Base-by-base conservation (phyloP, 2,329 filamentous ascomycete genomes). In the Coniochaeta sp. region DNA sequence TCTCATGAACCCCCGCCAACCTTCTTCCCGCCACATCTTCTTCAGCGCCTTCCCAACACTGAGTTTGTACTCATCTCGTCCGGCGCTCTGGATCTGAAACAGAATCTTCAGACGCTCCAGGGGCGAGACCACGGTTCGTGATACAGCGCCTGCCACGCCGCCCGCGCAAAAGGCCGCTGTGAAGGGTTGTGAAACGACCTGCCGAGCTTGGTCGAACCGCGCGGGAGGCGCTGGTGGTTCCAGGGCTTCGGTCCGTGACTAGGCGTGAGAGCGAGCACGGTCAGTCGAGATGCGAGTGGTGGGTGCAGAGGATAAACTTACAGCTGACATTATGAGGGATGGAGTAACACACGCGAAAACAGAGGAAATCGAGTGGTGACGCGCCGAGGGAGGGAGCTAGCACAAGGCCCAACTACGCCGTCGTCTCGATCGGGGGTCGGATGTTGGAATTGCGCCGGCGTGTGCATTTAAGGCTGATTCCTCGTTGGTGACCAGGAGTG, bases 21-120 rank as follows among this genome's bases (percentile, higher is more conserved):
- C 94, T 71, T 99, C 94, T 67, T 99, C 94, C 61, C 78, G 85
- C 85, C 92, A 96, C 87, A 99, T 99, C 59, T 99, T 99, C 38
- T 74, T 80, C 57, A 99, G 75, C 4, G 90, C 94, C 71, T 95
- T 89, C 60, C 85, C 83, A 53, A 97, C 89, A 14, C 91, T 94
- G 68, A 96, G 76, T 67, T 94, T 92, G 72, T 99, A 99, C 64
- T 96, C 92, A 61, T 89, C 87, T 63, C 91, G 84, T 16, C 91
- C 92, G 48, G 80, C 87, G 64, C 88, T 95, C 73, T 99, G 94
- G 26, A 99, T 81, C 68, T 99, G 94, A 68, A 96, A 91, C n/a
- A 99, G 77, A 61, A 99, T 99, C 75, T 99, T 97, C 53, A 99
- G 78, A 57, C 94, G 84, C 71, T 99, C 94, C 32, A 99, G 82